Conservation (phyloP, 495 filamentous ascomycete species). For the Talaromyces adpressus region DNA sequence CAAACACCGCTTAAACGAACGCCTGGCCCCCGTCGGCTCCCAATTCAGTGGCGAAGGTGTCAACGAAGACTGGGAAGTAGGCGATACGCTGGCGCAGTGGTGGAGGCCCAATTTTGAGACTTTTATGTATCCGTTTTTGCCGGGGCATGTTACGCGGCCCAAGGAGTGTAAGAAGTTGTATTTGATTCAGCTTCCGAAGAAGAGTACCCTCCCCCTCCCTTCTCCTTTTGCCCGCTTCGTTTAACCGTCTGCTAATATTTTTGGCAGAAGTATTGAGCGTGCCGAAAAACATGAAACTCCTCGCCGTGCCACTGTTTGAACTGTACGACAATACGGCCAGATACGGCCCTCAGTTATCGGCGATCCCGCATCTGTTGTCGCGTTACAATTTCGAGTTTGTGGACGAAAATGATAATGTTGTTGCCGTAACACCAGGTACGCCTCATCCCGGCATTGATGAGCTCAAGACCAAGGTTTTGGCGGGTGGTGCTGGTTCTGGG, state of each 20-base stretch:
- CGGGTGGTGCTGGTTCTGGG: constrained; percentile 46
- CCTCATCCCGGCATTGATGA: constrained; percentile 35
- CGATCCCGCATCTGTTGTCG: constrained; percentile 88
- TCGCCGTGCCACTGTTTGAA: constrained; percentile 94
- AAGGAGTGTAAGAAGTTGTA: constrained; percentile 99
- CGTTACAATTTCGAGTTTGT: constrained; percentile 97
- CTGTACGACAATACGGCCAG: constrained; percentile 93
- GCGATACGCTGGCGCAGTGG: constrained; percentile 93
- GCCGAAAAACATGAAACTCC: constrained; percentile 98
- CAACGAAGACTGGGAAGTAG: constrained; percentile 86
- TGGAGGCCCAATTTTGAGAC: constrained; percentile 99
- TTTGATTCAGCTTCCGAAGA: constrained; percentile 86
- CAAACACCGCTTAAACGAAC: constrained; percentile 84
- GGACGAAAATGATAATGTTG: constrained; percentile 87
- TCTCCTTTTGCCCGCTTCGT: constrained; percentile 12
- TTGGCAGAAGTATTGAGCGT: constrained; percentile 83
- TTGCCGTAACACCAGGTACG: constrained; percentile 74
- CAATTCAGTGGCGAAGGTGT: constrained; percentile 83
- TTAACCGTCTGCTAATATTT: not conserved
- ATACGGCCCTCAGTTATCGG: constrained; percentile 92
- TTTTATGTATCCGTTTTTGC: constrained; percentile 98
- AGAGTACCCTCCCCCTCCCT: constrained; percentile 51
- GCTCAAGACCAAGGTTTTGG: constrained; percentile 64
- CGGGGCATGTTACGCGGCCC: constrained; percentile 87
- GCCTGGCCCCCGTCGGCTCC: constrained; percentile 82